A percentile compares a stretch with the other conserved stretches of the same genome.
phyloP scores from a whole-genome alignment of 305 asterid genomes.

The Solanum hybrid region DNA sequence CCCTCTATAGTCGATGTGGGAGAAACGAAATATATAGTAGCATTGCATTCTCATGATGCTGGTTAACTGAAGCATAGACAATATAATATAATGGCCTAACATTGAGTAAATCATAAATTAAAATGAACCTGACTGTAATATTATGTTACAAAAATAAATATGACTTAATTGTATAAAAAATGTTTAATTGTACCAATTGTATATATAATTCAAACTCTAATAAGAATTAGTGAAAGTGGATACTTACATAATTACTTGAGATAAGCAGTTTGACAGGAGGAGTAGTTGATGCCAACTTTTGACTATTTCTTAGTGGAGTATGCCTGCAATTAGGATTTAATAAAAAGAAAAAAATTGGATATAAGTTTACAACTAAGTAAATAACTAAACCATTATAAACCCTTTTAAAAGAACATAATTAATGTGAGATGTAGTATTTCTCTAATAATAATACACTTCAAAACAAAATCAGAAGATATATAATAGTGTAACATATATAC shows the following conservation, averaged over 20 bases:
- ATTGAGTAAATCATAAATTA: neutral
- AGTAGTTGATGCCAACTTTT: neutral
- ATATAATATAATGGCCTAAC: neutral
- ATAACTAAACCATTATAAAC: neutral
- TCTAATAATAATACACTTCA: neutral
- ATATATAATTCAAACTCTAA: neutral
- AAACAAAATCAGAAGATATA: neutral
- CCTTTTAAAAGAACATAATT: neutral
- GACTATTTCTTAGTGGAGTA: neutral
- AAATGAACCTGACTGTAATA: neutral
- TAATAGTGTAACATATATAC: neutral
- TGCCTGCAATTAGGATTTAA: neutral
- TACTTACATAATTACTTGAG: neutral
- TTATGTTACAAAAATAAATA: neutral
- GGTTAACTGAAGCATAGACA: neutral
- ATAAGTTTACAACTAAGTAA: neutral
- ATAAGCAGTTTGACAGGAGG: conserved; percentile 2
- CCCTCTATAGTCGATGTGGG: neutral
- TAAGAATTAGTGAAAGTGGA: neutral
- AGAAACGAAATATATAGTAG: neutral
- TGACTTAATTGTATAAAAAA: neutral
- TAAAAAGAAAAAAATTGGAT: neutral
- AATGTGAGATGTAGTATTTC: neutral
- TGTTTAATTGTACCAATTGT: neutral
- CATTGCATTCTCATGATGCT: neutral